A percentile compares a stretch with the other conserved stretches of the same genome.
Evolutionary conservation across 2,329 filamentous ascomycete species (phyloP).

Genomic region (Lojkania enalia): DNA sequence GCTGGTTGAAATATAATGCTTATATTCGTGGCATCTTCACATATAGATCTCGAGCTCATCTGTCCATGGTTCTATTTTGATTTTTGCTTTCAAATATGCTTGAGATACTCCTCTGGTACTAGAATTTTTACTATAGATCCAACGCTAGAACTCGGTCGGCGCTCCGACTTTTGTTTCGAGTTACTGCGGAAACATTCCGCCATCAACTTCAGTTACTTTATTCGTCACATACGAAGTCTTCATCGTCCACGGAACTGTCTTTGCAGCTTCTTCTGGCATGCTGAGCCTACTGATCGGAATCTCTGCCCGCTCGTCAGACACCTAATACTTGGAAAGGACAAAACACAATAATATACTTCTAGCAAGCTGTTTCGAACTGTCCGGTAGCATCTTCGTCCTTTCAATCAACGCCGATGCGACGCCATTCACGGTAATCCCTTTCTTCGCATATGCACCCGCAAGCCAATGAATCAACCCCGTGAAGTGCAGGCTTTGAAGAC

Average conservation of each 20-base stretch:
- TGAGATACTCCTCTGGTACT: no score
- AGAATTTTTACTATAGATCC: no score
- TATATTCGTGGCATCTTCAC: conserved; percentile 1
- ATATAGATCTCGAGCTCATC: no score
- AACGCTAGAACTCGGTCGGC: no score
- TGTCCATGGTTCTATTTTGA: no score
- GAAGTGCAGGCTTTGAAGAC: conserved; percentile 49
- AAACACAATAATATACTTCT: no score
- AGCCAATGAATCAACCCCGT: conserved; percentile 53
- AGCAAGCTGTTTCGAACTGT: conserved; percentile 38
- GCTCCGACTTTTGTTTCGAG: no score
- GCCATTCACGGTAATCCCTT: conserved; percentile 54
- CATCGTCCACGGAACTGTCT: conserved; percentile 53
- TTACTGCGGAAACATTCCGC: conserved; percentile 29
- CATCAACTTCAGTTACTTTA: conserved; percentile 40
- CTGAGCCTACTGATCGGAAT: conserved; percentile 52
- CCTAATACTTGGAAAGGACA: no score
- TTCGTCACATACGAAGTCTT: conserved; percentile 53
- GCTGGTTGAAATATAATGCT: no score
- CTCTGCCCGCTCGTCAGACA: conserved; percentile 25
- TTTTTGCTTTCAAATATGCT: no score
- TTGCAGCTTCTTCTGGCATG: conserved; percentile 51
- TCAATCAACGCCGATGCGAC: conserved; percentile 54
- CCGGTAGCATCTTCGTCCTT: conserved; percentile 51
- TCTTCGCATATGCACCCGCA: conserved; percentile 46